Evolutionary conservation across 2,329 filamentous ascomycete genomes (phyloP), one percentile per base, ranked within the genome.

Genomic region (Ophiocordyceps unilateralis): DNA sequence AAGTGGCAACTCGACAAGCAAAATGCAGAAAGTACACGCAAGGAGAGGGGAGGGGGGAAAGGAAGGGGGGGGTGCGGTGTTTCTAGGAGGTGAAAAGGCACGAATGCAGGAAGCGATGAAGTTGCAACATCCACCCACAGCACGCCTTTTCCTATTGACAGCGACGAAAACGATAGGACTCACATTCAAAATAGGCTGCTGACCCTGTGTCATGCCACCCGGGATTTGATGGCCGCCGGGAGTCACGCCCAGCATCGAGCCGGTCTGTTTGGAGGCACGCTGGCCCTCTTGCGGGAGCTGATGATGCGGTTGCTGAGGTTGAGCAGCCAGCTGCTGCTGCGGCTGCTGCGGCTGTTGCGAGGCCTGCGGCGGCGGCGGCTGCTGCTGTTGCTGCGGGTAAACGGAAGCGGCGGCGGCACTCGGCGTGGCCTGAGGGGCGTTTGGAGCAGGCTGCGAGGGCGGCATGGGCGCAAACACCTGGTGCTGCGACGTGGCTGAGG

Each of bases 391-490:
- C 14, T 19, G 32, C 32, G 32, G 32, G 28, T 30, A 30, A 15
- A 15, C 28, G 28, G 28, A 32, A n/a, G n/a, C 42, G 73, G 72
- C 4, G 68, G 76, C 71, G 14, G 74, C 74, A 47, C 66, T 75
- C 26, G 78, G 70, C 20, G 72, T 70, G 21, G 72, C 71, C 43
- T 80, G 67, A 12, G 74, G 65, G 47, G 65, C 60, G 53, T 68
- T 64, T 45, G 72, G 63, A 30, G 70, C 64, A 50, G 69, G 55
- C 54, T 70, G 56, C 47, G 64, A 61, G 61, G 73, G 64, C 50
- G 69, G 48, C 58, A 74, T 63, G 51, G 70, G 65, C 21, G 68
- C 67, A 52, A 77, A 80, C 57, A 77, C 72, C 50, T 74, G 74
- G 42, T 73, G 70, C 50, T 68, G 68, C 38, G 60, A 49, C 43